Percentiles rank a stretch among this genome's conserved stretches.
Conservation (phyloP, 345 rosid genomes). For the Linum trigynum region DNA sequence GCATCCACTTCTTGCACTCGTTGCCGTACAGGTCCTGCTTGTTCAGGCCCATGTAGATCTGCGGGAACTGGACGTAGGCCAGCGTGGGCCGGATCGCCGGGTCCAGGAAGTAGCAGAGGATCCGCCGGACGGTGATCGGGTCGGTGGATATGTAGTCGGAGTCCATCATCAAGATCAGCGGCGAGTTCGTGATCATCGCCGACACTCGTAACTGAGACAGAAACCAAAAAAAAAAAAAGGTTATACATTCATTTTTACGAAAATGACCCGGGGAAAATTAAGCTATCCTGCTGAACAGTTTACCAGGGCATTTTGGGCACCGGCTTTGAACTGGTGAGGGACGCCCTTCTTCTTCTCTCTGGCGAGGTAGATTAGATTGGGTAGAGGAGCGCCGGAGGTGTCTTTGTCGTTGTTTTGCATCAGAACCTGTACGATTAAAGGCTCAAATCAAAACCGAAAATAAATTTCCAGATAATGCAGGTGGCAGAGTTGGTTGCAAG, state of each 20-base stretch:
- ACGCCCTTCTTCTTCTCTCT: neutral
- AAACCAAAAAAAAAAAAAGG: neutral
- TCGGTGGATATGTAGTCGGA: constrained; percentile 78
- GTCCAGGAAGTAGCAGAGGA: constrained; percentile 43
- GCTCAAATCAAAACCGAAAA: no score
- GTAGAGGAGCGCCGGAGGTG: neutral
- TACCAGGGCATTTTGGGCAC: constrained; percentile 7
- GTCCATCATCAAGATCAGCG: constrained; percentile 55
- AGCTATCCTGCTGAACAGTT: no score
- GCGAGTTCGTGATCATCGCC: constrained; percentile 52
- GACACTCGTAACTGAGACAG: constrained; percentile 61
- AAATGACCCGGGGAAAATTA: no score
- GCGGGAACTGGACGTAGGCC: constrained; percentile 65
- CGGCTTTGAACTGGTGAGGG: constrained; percentile 9
- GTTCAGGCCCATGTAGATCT: constrained; percentile 40
- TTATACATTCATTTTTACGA: no score
- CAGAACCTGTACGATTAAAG: neutral
- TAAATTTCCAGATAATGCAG: no score
- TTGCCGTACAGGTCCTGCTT: constrained; percentile 44
- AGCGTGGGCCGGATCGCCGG: neutral
- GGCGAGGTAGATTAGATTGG: constrained; percentile 2
- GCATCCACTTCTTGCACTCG: constrained; percentile 6
- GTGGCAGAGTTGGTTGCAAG: no score
- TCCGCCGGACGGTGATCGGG: constrained; percentile 38
- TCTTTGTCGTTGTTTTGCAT: neutral